These are phyloP conservation scores for Cavenderia fasciculata DNA, from an alignment of 78 protist genomes.

Conservation along the genomic window DNA sequence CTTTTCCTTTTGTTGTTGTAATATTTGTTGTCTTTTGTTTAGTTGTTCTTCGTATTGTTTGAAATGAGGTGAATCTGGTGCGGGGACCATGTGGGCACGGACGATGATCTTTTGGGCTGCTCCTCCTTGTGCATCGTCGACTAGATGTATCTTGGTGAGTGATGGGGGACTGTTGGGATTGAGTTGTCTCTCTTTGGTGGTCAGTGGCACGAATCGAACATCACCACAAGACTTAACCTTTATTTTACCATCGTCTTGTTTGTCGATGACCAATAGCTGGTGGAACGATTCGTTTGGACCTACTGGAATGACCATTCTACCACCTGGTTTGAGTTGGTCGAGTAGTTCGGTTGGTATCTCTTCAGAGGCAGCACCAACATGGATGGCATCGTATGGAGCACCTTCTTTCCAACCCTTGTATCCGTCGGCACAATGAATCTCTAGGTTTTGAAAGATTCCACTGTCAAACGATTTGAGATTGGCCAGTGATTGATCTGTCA, in stretches of 20 bases:
- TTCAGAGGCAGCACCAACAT: constrained; percentile 90
- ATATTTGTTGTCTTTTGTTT: no score
- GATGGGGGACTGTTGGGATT: not conserved
- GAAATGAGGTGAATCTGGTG: constrained; percentile 26
- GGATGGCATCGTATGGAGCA: constrained; percentile 82
- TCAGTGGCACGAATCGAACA: constrained; percentile 82
- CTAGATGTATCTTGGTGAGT: constrained; percentile 3
- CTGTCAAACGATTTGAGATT: constrained; percentile 13
- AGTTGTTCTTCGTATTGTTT: not conserved
- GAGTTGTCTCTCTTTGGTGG: constrained; percentile 11
- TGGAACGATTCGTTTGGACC: constrained; percentile 62
- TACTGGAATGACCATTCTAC: constrained; percentile 87
- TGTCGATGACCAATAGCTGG: constrained; percentile 69
- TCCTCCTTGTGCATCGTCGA: no score
- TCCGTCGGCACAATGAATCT: constrained; percentile 65
- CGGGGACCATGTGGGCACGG: constrained; percentile 21
- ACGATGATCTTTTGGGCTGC: constrained; percentile 20
- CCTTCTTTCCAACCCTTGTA: not conserved
- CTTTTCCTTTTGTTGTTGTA: no score
- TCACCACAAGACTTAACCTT: constrained; percentile 36
- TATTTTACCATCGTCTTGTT: constrained; percentile 40
- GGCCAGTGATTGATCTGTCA: constrained; percentile 33
- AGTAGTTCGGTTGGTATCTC: constrained; percentile 66
- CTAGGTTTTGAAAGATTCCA: constrained; percentile 9
- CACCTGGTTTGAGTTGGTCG: constrained; percentile 71